Evolutionary conservation across 495 filamentous ascomycete species (phyloP).

Genomic region (Neurospora tetraspora): DNA sequence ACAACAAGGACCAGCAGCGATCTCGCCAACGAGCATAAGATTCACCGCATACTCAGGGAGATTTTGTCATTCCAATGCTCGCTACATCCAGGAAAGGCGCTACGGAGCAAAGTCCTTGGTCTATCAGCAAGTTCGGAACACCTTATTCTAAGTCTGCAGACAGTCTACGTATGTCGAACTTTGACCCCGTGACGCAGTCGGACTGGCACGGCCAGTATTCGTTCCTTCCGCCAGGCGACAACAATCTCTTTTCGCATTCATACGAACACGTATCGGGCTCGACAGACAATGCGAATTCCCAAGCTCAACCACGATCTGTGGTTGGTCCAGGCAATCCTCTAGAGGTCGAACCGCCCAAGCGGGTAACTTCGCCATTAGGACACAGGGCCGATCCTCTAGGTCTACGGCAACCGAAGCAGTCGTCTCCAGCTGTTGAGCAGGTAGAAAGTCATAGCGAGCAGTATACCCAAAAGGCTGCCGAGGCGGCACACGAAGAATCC

Average conservation of each 20-base stretch:
- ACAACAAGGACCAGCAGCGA: conserved; percentile 11
- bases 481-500: conserved; percentile 35
- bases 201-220: conserved; percentile 51
- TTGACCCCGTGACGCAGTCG: conserved; percentile 45
- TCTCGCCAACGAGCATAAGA: conserved; percentile 9
- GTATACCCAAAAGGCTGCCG: conserved; percentile 29
- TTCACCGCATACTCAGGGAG: conserved; percentile 3
- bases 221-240: conserved; percentile 42
- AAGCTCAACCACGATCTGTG: conserved; percentile 32
- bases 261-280: conserved; percentile 38
- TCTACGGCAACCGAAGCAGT: conserved; percentile 32
- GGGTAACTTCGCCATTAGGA: conserved; percentile 25
- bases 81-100: conserved; percentile 44
- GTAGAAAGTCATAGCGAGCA: conserved; percentile 24
- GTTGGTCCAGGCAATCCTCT: conserved; percentile 25
- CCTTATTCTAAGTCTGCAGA: conserved; percentile 39
- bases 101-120: conserved; percentile 49
- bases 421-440: conserved; percentile 31
- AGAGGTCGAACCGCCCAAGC: conserved; percentile 24
- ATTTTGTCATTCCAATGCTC: conserved; percentile 43
- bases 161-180: conserved; percentile 51
- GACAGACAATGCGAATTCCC: conserved; percentile 29
- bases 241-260: conserved; percentile 35
- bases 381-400: conserved; percentile 38
- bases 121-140: conserved; percentile 46